Conservation (phyloP, 805 yeast genomes). For the Ogataea polymorpha region DNA sequence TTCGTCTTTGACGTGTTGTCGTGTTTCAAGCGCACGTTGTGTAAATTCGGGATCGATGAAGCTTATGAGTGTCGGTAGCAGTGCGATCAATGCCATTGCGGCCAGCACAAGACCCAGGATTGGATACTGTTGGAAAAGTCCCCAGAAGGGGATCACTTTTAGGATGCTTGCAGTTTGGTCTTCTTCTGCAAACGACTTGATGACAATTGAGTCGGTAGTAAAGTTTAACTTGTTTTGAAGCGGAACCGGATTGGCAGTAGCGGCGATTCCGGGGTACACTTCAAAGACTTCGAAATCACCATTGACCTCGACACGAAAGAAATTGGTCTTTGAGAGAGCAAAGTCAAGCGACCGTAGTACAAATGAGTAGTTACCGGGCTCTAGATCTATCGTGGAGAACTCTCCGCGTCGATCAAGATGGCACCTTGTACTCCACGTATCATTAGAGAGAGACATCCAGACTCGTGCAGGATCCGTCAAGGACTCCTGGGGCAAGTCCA, state of each 20-base stretch:
- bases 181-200: conserved; percentile 18
- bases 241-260: conserved; percentile 2
- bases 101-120: conserved; percentile 10
- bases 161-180: conserved; percentile 10
- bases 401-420: conserved; percentile 2
- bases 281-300: conserved; percentile 13
- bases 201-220: conserved; percentile 9
- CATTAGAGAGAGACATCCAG: neutral
- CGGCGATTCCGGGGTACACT: conserved; percentile 7
- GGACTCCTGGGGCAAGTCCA: conserved; percentile 1
- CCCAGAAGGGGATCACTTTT: conserved; percentile 21
- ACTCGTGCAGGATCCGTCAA: conserved; percentile 6
- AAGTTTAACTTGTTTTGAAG: conserved; percentile 11
- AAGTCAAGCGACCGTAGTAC: conserved; percentile 21
- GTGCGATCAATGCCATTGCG: conserved; percentile 11
- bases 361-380: conserved; percentile 16
- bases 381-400: conserved; percentile 1
- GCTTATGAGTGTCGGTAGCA: conserved; percentile 24
- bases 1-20: conserved; percentile 6
- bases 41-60: conserved; percentile 29
- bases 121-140: conserved; percentile 20
- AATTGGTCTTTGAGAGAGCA: conserved; percentile 11
- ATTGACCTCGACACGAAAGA: conserved; percentile 8
- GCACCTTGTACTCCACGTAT: conserved; percentile 1
- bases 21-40: conserved; percentile 24